Conservation (phyloP, 2,329 filamentous ascomycete species). For the Fusarium irregulare region DNA sequence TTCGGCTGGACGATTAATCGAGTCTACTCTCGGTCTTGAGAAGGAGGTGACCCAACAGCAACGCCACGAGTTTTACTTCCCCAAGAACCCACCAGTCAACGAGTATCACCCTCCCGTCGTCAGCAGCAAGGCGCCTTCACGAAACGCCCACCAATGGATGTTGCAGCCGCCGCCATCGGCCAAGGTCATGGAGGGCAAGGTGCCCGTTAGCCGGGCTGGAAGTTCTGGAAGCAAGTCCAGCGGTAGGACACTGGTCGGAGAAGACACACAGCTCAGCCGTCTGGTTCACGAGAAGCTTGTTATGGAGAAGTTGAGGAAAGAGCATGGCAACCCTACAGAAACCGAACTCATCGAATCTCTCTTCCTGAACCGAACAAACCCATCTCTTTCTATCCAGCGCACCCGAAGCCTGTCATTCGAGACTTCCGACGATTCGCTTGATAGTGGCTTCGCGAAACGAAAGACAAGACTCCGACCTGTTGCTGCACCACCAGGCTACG, state of each 20-base stretch:
- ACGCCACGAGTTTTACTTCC: conserved; percentile 71
- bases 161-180: conserved; percentile 90
- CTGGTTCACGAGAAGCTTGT: conserved; percentile 59
- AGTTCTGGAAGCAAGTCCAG: conserved; percentile 67
- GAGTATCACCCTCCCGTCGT: conserved; percentile 88
- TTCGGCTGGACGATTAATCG: conserved; percentile 65
- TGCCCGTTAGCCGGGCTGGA: conserved; percentile 72
- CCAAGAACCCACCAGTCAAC: conserved; percentile 79
- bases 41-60: conserved; percentile 63
- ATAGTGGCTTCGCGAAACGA: conserved; percentile 46
- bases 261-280: conserved; percentile 58
- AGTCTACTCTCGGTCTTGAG: conserved; percentile 64
- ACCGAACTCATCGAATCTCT: conserved; percentile 58
- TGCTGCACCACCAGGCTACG: conserved; percentile 46
- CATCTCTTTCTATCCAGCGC: conserved; percentile 49
- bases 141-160: conserved; percentile 87
- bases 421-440: conserved; percentile 50
- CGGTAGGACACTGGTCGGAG: conserved; percentile 55
- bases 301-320: conserved; percentile 59
- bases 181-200: conserved; percentile 90
- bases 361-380: conserved; percentile 50
- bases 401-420: conserved; percentile 55
- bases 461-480: conserved; percentile 46
- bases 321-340: conserved; percentile 54
- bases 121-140: conserved; percentile 76